These are phyloP conservation scores for Vicia sativa DNA, from an alignment of 306 rosid species.

Conservation along the genomic window DNA sequence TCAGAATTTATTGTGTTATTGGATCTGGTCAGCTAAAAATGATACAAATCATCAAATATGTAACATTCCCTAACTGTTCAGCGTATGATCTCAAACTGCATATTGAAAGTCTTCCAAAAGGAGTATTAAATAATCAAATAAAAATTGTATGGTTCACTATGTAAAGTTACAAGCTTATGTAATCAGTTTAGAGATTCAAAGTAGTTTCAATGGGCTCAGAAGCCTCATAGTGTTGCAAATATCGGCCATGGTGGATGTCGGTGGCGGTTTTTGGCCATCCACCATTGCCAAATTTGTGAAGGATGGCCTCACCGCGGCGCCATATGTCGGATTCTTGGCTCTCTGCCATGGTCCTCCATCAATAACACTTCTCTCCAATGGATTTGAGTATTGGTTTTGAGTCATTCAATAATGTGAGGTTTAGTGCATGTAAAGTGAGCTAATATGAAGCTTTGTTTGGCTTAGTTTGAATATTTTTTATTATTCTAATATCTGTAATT, in stretches of 20 bases:
- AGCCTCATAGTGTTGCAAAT: not conserved
- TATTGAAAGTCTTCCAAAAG: constrained; percentile 11
- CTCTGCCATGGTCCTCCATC: too few relatives aligned
- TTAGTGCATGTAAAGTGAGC: constrained; percentile 11
- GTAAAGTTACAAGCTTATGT: constrained; percentile 14
- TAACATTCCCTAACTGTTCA: not conserved
- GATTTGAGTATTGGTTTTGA: not conserved
- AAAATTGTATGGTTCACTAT: constrained; percentile 17
- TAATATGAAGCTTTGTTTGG: constrained; percentile 25
- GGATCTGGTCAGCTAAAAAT: constrained; percentile 16
- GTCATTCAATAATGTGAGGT: not conserved
- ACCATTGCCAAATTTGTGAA: too few relatives aligned
- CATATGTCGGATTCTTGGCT: too few relatives aligned
- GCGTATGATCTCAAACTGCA: not conserved
- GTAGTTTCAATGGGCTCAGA: constrained; percentile 8
- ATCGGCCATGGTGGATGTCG: too few relatives aligned
- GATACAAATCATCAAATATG: not conserved
- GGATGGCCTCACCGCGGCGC: too few relatives aligned
- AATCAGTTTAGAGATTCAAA: constrained; percentile 4
- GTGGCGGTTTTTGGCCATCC: too few relatives aligned
- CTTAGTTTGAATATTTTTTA: constrained; percentile 34
- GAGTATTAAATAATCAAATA: constrained; percentile 4
- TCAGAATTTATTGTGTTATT: not conserved
- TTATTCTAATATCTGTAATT: constrained; percentile 30
- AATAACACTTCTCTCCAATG: not conserved